These are phyloP conservation scores for Cynanchum wilfordii DNA, from an alignment of 257 asterid genomes.

Conservation along the genomic window DNA sequence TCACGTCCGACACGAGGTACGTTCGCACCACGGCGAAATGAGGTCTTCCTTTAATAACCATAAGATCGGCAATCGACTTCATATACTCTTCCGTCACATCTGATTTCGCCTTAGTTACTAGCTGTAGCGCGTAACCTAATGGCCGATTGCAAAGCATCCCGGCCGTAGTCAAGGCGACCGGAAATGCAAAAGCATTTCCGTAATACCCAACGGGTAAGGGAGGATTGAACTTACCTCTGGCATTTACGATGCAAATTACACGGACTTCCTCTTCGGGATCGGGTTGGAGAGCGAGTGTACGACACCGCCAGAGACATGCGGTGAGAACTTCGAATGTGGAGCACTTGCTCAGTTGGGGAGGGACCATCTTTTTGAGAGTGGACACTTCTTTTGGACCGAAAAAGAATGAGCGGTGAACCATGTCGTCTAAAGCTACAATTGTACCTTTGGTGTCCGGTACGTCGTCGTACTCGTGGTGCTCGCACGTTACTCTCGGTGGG, in stretches of 20 bases:
- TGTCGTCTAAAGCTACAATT: slow-evolving; percentile 34
- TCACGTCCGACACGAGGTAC: slow-evolving; percentile 46
- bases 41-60: slow-evolving; percentile 33
- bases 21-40: slow-evolving; percentile 29
- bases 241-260: slow-evolving; percentile 21
- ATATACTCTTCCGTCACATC: slow-evolving; percentile 29
- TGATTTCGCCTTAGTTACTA: slow-evolving; percentile 25
- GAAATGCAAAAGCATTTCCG: slow-evolving; percentile 33
- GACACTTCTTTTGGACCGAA: slow-evolving; percentile 40
- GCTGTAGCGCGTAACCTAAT: slow-evolving; percentile 25
- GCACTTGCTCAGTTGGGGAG: slow-evolving; percentile 32
- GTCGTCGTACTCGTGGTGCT: slow-evolving; percentile 46
- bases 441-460: slow-evolving; percentile 37
- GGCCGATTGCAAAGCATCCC: slow-evolving; percentile 22
- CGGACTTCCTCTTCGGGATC: slow-evolving; percentile 34
- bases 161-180: slow-evolving; percentile 31
- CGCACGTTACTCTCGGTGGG: slow-evolving; percentile 34
- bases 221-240: slow-evolving; percentile 21
- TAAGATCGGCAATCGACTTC: slow-evolving; percentile 31
- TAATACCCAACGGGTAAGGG: slow-evolving; percentile 30
- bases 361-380: slow-evolving; percentile 36
- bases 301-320: slow-evolving; percentile 32
- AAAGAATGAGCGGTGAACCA: slow-evolving; percentile 47
- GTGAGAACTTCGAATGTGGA: slow-evolving; percentile 38
- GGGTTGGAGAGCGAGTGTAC: slow-evolving; percentile 22